Evolutionary conservation across 257 asterid species (phyloP), one percentile per base, ranked within the genome.

Genomic region (Primulina tabacum): DNA sequence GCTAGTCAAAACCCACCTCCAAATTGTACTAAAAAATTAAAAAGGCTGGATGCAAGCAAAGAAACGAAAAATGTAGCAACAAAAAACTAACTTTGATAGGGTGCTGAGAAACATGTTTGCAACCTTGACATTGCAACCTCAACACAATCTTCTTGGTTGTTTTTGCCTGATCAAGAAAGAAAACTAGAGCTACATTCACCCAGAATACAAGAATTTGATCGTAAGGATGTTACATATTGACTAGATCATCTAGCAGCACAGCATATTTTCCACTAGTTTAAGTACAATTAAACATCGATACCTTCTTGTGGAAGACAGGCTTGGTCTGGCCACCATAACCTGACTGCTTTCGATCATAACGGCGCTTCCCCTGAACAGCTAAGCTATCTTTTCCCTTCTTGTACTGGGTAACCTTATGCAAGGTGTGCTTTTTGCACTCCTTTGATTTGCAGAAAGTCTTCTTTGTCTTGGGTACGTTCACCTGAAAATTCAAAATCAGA

Each of bases 301-400:
- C 83, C 86, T 82, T 78, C 73, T 79, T 82, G 76, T 82, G 86
- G 76, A 82, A 79, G 57, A 82, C 86, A 4, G 83, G 86, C 73
- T 82, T 82, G 50, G 83, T 78, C 77, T 79, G 82, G 0, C 86
- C 83, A 73, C 86, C 86, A 57, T 82, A 82, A 63, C 86, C 86
- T 1, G 83, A 78, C 68, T 82, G 83, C 72, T 82, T 79, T 20
- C 86, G 76, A 60, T 82, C 83, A 20, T 82, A 82, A 35, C 82
- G 81, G 0, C 82, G 72, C 66, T 82, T 82, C n/a, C 87, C 87
- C 62, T 82, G 87, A 64, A 77, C 84, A 29, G 84, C 84, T 26
- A 76, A 70, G 65, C 87, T 82, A 60, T 82, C 87, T 20, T 82
- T 82, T 2, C 84, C 84, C 75, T 82, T 82, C 80, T 82, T 82